These are phyloP conservation scores for Russula sp. DNA, from an alignment of 768 basidiomycete genomes.

Conservation along the genomic window DNA sequence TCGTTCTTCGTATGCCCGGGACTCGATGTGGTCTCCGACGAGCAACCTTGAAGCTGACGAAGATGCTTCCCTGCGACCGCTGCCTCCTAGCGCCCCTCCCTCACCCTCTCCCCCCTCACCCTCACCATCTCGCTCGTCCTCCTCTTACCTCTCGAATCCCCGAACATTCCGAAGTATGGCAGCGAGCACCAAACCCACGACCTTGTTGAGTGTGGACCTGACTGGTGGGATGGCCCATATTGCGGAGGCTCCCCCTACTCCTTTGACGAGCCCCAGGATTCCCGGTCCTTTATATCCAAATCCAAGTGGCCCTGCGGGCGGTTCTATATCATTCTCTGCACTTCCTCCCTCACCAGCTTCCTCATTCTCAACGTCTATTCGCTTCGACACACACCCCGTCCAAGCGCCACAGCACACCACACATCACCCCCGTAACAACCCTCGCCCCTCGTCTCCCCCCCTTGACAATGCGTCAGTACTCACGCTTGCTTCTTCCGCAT, in stretches of 20 bases:
- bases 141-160: slow-evolving; percentile 77
- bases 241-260: slow-evolving; percentile 73
- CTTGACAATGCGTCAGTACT: slow-evolving; percentile 88
- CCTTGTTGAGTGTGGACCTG: slow-evolving; percentile 84
- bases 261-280: slow-evolving; percentile 52
- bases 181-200: slow-evolving; percentile 93
- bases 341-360: slow-evolving; percentile 50
- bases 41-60: slow-evolving; percentile 85
- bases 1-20: slow-evolving; percentile 60
- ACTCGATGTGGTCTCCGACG: slow-evolving; percentile 77
- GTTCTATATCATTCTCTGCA: slow-evolving; percentile 72
- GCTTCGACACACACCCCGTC: slow-evolving; percentile 41
- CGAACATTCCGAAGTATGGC: slow-evolving; percentile 79
- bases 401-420: slow-evolving; percentile 87
- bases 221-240: slow-evolving; percentile 87
- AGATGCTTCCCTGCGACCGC: slow-evolving; percentile 85
- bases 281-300: slow-evolving; percentile 49
- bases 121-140: slow-evolving; percentile 78
- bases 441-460: slow-evolving; percentile 87
- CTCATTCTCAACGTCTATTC: slow-evolving; percentile 44
- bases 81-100: slow-evolving; percentile 84
- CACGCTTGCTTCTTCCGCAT: slow-evolving; percentile 92
- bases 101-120: slow-evolving; percentile 87
- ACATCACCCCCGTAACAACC: slow-evolving; percentile 96
- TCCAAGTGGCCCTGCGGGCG: slow-evolving; percentile 50